These are phyloP conservation scores for Kodamaea hsintzibuensis DNA, from an alignment of 805 yeast species.

Conservation along the genomic window DNA sequence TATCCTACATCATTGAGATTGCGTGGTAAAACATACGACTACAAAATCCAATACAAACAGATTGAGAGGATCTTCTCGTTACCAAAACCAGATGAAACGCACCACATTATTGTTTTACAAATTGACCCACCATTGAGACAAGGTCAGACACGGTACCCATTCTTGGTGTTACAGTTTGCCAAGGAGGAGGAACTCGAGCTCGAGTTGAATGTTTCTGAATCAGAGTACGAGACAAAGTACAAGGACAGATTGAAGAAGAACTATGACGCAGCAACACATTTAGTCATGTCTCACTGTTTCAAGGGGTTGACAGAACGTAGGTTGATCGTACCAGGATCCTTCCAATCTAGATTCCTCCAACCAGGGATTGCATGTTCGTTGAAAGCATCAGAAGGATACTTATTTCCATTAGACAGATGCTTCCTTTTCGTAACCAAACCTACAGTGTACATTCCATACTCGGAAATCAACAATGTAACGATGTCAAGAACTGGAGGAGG, in stretches of 20 bases:
- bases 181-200: conserved; percentile 90
- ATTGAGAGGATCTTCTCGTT: conserved; percentile 87
- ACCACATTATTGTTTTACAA: conserved; percentile 83
- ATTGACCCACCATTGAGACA: conserved; percentile 97
- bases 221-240: conserved; percentile 73
- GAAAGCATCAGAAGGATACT: conserved; percentile 92
- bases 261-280: conserved; percentile 82
- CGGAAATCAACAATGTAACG: conserved; percentile 73
- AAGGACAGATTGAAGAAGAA: conserved; percentile 71
- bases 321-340: conserved; percentile 81
- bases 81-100: conserved; percentile 92
- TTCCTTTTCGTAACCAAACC: conserved; percentile 92
- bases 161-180: conserved; percentile 83
- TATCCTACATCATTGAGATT: conserved; percentile 83
- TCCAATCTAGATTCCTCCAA: conserved; percentile 70
- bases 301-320: conserved; percentile 88
- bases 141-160: conserved; percentile 96
- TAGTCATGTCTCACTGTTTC: conserved; percentile 84
- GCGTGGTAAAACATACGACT: conserved; percentile 97
- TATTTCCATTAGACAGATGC: conserved; percentile 91
- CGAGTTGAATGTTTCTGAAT: conserved; percentile 81
- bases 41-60: conserved; percentile 87
- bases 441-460: conserved; percentile 83
- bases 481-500: conserved; percentile 87
- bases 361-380: conserved; percentile 90